These are phyloP conservation scores for Psophocarpus tetragonolobus DNA, from an alignment of 306 rosid species.

Conservation along the genomic window DNA sequence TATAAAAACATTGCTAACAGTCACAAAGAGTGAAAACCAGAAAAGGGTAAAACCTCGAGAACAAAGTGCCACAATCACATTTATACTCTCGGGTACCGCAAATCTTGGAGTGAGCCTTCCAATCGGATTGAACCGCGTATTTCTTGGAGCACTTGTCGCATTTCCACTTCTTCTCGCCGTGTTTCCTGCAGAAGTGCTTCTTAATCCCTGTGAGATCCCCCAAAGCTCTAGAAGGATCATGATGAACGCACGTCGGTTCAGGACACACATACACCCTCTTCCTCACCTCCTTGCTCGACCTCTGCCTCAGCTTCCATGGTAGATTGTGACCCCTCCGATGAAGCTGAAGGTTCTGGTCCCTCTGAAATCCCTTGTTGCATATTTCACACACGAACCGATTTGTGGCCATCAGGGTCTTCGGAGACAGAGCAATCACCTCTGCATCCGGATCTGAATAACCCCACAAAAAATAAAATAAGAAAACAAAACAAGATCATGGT, in stretches of 20 bases:
- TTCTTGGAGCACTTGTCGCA: conserved; percentile 92
- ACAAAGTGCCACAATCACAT: conserved; percentile 91
- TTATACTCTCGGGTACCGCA: conserved; percentile 96
- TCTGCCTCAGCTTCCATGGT: conserved; percentile 91
- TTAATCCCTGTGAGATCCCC: conserved; percentile 95
- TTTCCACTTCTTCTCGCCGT: conserved; percentile 98
- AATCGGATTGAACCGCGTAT: conserved; percentile 96
- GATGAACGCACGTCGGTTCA: conserved; percentile 83
- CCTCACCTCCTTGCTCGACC: conserved; percentile 80
- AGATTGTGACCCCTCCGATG: conserved; percentile 91
- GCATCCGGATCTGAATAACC: conserved; percentile 86
- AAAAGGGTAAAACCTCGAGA: conserved; percentile 56
- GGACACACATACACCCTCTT: conserved; percentile 96
- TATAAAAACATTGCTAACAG: neutral
- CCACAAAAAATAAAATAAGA: conserved; percentile 42
- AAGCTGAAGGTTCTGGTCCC: conserved; percentile 97
- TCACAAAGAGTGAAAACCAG: neutral
- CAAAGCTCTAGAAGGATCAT: conserved; percentile 86
- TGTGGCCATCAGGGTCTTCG: conserved; percentile 81
- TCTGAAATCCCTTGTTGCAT: conserved; percentile 93
- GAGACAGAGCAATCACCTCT: conserved; percentile 91
- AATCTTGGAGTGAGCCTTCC: conserved; percentile 94
- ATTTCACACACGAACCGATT: conserved; percentile 93
- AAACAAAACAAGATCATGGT: conserved; percentile 25
- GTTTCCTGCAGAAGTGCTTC: conserved; percentile 93